Percentiles rank a stretch among this genome's conserved stretches.
Conservation (phyloP, 1,284 basidiomycete genomes). For the Xerocomus nothofagi region DNA sequence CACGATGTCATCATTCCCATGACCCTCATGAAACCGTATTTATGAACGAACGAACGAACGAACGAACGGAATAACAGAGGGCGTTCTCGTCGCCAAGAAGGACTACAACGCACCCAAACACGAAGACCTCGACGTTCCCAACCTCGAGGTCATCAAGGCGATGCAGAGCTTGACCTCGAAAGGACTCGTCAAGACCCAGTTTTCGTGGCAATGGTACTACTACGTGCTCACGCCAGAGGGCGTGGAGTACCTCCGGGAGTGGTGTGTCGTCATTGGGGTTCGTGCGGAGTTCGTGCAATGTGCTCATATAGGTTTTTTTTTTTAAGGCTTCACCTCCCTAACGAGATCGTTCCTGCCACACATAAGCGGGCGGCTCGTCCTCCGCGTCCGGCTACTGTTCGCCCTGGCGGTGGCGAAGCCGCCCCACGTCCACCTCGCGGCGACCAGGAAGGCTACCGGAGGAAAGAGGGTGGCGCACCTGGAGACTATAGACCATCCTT, state of each 20-base stretch:
- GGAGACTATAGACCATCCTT: constrained; percentile 84
- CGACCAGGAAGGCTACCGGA: constrained; percentile 89
- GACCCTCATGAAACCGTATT: too few species aligned
- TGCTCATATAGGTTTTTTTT: constrained; percentile 1
- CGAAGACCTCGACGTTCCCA: constrained; percentile 95
- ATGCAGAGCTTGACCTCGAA: constrained; percentile 96
- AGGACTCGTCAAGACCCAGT: constrained; percentile 97
- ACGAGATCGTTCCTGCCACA: constrained; percentile 92
- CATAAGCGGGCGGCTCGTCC: constrained; percentile 91
- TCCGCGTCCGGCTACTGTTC: constrained; percentile 69
- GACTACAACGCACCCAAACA: constrained; percentile 98
- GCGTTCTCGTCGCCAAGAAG: constrained; percentile 98
- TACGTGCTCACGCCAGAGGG: constrained; percentile 94
- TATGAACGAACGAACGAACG: too few species aligned
- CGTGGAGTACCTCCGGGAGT: constrained; percentile 93
- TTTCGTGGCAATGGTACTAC: constrained; percentile 96
- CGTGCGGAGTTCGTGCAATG: not conserved
- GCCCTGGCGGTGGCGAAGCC: constrained; percentile 63
- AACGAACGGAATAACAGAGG: constrained; percentile 57
- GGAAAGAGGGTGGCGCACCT: constrained; percentile 78
- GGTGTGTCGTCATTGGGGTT: constrained; percentile 47
- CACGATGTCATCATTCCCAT: not conserved
- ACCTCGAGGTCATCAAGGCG: constrained; percentile 99
- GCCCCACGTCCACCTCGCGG: constrained; percentile 86
- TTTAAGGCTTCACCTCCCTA: constrained; percentile 84